Base-by-base conservation (phyloP, 306 rosid genomes). In the Oemleria cerasiformis region DNA sequence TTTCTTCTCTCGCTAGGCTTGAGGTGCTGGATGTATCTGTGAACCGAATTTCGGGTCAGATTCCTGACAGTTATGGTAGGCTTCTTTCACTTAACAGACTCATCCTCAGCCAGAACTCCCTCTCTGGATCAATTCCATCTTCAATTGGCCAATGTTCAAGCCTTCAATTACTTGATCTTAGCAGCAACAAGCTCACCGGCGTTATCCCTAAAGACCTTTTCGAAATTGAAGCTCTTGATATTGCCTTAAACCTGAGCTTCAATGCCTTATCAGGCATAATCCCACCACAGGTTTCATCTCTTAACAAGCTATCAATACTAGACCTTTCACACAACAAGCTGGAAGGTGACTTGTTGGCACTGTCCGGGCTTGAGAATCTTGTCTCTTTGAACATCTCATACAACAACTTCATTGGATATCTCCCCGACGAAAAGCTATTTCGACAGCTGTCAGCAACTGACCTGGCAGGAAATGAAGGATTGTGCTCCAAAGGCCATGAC, bases 311-410 rank as follows among this genome's bases (percentile, higher is more conserved):
- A 1, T 90, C 95, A 12, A 76, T 83, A 56, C 85, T 92, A 44
- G 96, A 92, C 80, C 85, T 92, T 63, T 90, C 96, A 0, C 87
- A 85, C 85, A 92, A 92, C 75, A 77, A 39, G 57, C 84, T 92
- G 39, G 87, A 86, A 79, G 96, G 98, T 9, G 91, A 85, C 70
- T 63, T 92, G 77, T 56, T 77, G 78, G 89, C 58, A 20, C 86
- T 90, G 30, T 79, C 92, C 0, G 83, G 77, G 50, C 92, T 92
- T 0, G 86, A 76, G 58, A 92, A 88, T 81, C 96, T 92, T 49
- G 96, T 90, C 77, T 86, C 96, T 53, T 79, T 90, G 8, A 92
- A 92, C 71, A 75, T 92, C 75, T 92, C 98, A 43, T 82, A 85
- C 85, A 92, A 92, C 84, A 90, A 74, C 41, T 88, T 92, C 85